Evolutionary conservation across 1,284 basidiomycete genomes (phyloP).

Genomic region (Ganoderma multipileum): DNA sequence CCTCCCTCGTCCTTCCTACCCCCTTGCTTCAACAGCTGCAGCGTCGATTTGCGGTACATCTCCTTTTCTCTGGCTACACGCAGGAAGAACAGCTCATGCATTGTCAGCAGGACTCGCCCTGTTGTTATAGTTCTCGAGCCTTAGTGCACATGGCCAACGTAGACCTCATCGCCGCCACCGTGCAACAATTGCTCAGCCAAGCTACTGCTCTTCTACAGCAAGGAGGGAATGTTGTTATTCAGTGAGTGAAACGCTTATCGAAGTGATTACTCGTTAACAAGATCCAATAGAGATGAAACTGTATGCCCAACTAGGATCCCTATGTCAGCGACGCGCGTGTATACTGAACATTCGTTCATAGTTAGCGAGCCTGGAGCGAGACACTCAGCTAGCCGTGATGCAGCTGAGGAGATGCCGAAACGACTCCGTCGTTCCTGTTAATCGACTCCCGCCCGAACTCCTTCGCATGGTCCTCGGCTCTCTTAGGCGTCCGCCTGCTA

Average conservation of each 20-base stretch:
- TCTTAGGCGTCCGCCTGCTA: background rate
- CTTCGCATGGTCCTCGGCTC: background rate
- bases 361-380: background rate
- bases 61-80: background rate
- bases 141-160: background rate
- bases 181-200: background rate
- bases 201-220: background rate
- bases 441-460: background rate
- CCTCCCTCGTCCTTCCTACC: background rate
- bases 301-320: background rate
- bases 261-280: background rate
- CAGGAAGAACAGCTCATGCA: background rate
- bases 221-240: no score
- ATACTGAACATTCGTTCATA: background rate
- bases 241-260: background rate
- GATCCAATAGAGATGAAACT: background rate
- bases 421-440: background rate
- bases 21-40: background rate
- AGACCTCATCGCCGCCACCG: background rate
- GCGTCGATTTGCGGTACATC: background rate
- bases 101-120: no score
- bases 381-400: background rate
- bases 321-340: background rate
- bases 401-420: background rate
- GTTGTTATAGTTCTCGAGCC: no score